A percentile compares a stretch with the other conserved stretches of the same genome.
Evolutionary conservation across 345 rosid genomes (phyloP).

Genomic region (Bruguiera sexangula): DNA sequence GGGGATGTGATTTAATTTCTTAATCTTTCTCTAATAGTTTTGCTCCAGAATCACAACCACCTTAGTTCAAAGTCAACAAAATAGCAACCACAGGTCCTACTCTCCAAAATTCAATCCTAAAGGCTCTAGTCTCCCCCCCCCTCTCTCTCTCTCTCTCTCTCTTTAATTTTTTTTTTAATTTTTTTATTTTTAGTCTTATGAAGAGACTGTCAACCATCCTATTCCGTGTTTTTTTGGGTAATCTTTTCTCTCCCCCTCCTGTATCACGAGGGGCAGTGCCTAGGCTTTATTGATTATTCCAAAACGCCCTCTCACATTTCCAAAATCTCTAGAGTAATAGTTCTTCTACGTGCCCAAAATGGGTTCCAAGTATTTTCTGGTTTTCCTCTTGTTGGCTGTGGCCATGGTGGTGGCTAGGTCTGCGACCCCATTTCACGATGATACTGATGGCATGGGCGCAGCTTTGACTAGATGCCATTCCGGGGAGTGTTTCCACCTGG

Average conservation of each 20-base stretch:
- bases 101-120: neutral
- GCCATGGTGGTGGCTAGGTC: conserved; percentile 25
- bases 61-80: conserved; percentile 1
- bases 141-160: too few relatives aligned
- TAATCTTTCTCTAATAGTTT: too few relatives aligned
- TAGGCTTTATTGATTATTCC: neutral
- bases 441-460: neutral
- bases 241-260: conserved; percentile 25
- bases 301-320: conserved; percentile 1
- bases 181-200: too few relatives aligned
- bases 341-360: conserved; percentile 19
- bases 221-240: conserved; percentile 12
- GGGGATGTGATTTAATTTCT: too few relatives aligned
- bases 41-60: too few relatives aligned
- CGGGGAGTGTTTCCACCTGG: neutral
- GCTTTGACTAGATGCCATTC: neutral
- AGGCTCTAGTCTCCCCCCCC: too few relatives aligned
- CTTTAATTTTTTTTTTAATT: too few relatives aligned
- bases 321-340: neutral
- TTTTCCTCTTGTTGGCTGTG: conserved; percentile 31
- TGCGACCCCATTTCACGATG: neutral
- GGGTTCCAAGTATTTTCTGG: conserved; percentile 34
- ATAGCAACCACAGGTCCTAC: conserved; percentile 29
- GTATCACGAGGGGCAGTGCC: conserved; percentile 36
- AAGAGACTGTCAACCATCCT: too few relatives aligned